phyloP scores from a whole-genome alignment of 345 rosid genomes.

The Nasturtium officinale region DNA sequence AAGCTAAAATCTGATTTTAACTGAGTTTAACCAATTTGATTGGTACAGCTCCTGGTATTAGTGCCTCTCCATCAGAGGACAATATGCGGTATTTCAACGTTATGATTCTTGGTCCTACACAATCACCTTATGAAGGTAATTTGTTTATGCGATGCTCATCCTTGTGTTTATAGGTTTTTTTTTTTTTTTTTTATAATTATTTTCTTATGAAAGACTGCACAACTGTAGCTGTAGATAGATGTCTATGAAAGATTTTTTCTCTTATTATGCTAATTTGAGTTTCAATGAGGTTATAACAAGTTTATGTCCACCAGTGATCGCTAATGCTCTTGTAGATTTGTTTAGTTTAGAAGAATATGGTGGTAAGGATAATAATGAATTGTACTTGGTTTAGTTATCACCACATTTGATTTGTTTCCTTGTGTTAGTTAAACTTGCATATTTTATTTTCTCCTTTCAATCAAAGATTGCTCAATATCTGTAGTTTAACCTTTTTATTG shows the following conservation, averaged over 20 bases:
- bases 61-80: slow-evolving; percentile 97
- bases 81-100: slow-evolving; percentile 96
- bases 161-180: neutral
- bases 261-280: neutral
- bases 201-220: neutral
- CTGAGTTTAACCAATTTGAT: slow-evolving; percentile 29
- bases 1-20: neutral
- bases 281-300: neutral
- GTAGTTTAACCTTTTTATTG: neutral
- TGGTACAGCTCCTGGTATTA: slow-evolving; percentile 87
- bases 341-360: neutral
- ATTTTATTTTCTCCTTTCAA: neutral
- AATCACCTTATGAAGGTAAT: slow-evolving; percentile 96
- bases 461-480: neutral
- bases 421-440: slow-evolving; percentile 10
- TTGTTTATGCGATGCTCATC: neutral
- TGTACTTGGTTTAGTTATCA: neutral
- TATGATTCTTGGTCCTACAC: slow-evolving; percentile 96
- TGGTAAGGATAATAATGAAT: neutral
- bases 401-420: neutral
- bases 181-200: neutral
- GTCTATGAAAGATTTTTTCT: neutral
- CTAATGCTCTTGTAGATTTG: neutral
- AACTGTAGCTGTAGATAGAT: neutral
- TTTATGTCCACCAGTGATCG: neutral